Percentiles rank a stretch among this genome's conserved stretches.
phyloP scores from a whole-genome alignment of 768 basidiomycete genomes.

The button mushroom (Agaricus bisporus) region DNA sequence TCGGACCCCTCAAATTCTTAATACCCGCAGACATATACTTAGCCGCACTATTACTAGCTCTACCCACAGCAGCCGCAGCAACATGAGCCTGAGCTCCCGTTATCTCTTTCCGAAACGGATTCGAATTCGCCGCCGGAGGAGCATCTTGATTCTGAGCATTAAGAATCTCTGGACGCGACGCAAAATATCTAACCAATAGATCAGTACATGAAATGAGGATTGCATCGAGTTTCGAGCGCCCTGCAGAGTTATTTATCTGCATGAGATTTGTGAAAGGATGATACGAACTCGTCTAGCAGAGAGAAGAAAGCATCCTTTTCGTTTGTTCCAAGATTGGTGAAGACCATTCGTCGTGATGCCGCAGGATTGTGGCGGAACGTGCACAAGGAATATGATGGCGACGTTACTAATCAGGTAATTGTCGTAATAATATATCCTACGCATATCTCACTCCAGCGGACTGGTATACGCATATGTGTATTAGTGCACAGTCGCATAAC shows the following conservation, averaged over 20 bases:
- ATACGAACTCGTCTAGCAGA: constrained; percentile 69
- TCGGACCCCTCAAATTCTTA: constrained; percentile 23
- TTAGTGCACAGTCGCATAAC: constrained; percentile 20
- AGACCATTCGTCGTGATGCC: constrained; percentile 46
- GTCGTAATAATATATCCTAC: neutral
- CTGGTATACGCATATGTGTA: constrained; percentile 4
- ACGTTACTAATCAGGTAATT: neutral
- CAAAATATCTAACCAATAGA: constrained; percentile 52
- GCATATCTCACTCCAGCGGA: neutral
- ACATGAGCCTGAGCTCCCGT: constrained; percentile 10
- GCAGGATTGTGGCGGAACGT: neutral
- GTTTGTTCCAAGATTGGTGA: constrained; percentile 53
- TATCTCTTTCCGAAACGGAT: constrained; percentile 19
- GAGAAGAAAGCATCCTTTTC: constrained; percentile 83
- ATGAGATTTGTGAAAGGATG: constrained; percentile 8
- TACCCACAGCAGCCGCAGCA: constrained; percentile 21
- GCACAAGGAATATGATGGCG: neutral
- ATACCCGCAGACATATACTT: constrained; percentile 35
- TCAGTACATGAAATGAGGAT: neutral
- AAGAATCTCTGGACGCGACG: constrained; percentile 63
- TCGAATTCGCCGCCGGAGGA: constrained; percentile 13
- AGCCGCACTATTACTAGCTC: constrained; percentile 27
- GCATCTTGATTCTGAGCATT: constrained; percentile 18
- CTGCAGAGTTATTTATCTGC: neutral
- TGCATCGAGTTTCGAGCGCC: neutral